Evolutionary conservation across 2,329 filamentous ascomycete species (phyloP), one percentile per base, ranked within the genome.

Genomic region (Tolypocladium tundrense): DNA sequence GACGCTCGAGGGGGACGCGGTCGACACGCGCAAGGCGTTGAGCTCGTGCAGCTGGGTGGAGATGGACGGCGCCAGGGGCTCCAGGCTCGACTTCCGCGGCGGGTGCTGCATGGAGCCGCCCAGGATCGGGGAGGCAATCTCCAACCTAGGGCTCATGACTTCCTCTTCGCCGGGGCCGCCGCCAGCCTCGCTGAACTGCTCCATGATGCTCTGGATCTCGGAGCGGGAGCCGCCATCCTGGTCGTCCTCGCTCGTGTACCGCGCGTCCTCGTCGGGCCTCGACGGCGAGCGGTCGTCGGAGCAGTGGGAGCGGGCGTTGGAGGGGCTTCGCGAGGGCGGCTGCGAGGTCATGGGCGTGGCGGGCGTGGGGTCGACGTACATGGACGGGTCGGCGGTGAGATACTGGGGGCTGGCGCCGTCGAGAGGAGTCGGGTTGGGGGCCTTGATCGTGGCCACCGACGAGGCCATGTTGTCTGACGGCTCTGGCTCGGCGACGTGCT

Each of bases 131-230:
- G 88, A 88, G n/a, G 90, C 84, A 59, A 93, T 82, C 71, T 93
- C 91, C 50, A 96, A 73, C 37, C 90, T 82, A 6, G 91, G 91
- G 61, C 91, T 96, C 91, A 96, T 96, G 68, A 96, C 91, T 71
- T 95, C 90, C 55, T 93, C 87, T 60, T 83, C 85, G 6, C 81
- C 87, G 1, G 86, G 88, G 0, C 86, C 89, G 55, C 85, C 84
- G 35, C 84, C 84, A 55, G 84, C 84, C 67, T 90, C 86, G 64
- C 88, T 87, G 66, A 97, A 97, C 73, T 97, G 94, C 61, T 91
- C 90, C 90, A 99, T 97, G 70, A 99, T 97, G 69, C 83, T 96
- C 73, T 97, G 90, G 60, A 99, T 97, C 75, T 99, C 94, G 7
- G 88, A 87, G 59, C 85, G 84, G 1, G 89, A 90, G 55, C 84